Percentiles rank a stretch among this genome's conserved stretches.
Conservation (phyloP, 257 asterid species). For the Ajuga chamaepitys region DNA sequence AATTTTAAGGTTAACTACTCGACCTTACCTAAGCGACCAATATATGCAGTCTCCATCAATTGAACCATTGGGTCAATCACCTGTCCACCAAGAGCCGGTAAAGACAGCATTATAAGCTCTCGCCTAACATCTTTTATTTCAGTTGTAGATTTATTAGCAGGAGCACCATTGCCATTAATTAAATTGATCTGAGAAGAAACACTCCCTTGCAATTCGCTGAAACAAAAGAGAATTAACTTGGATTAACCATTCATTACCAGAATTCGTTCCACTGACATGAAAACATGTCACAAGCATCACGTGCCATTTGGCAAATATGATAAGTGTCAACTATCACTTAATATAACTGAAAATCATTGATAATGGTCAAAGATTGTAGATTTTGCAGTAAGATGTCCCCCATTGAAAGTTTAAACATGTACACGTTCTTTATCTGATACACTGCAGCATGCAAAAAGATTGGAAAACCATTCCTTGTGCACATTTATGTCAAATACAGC, state of each 20-base stretch:
- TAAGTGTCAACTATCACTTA: not conserved
- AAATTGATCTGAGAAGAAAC: constrained; percentile 23
- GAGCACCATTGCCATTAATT: constrained; percentile 20
- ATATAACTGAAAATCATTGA: not conserved
- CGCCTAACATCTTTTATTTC: constrained; percentile 33
- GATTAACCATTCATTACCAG: not conserved
- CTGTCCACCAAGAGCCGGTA: constrained; percentile 93
- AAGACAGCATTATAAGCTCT: constrained; percentile 63
- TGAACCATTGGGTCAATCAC: constrained; percentile 75
- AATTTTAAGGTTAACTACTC: not conserved
- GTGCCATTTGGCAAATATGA: not conserved
- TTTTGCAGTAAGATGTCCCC: not conserved
- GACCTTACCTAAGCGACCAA: constrained; percentile 75
- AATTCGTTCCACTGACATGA: not conserved
- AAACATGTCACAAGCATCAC: not conserved
- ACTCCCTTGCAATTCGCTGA: constrained; percentile 41
- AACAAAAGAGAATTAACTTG: constrained; percentile 12
- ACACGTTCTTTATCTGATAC: no score
- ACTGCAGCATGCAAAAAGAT: not conserved
- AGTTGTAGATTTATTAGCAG: constrained; percentile 13
- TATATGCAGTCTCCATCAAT: constrained; percentile 84
- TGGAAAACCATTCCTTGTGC: not conserved
- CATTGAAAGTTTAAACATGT: not conserved
- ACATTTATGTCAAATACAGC: not conserved
- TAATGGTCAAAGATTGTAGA: not conserved